These are phyloP conservation scores for Coffea humblotiana DNA, from an alignment of 305 asterid genomes.

Conservation along the genomic window DNA sequence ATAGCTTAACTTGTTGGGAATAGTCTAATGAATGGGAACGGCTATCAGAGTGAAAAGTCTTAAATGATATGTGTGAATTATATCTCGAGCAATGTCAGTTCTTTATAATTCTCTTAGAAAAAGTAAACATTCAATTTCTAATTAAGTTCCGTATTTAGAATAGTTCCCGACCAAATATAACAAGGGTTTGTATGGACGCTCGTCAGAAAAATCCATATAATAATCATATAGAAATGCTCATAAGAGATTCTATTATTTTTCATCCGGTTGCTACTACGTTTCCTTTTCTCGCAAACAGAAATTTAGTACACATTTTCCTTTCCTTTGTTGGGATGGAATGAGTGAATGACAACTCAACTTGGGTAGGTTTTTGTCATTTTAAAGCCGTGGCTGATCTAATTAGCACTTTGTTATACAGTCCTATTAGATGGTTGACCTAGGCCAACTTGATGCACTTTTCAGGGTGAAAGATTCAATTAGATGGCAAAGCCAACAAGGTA, in stretches of 20 bases:
- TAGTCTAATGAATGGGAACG: background rate
- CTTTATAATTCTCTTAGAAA: background rate
- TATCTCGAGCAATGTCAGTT: background rate
- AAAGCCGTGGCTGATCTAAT: background rate
- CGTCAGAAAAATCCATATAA: background rate
- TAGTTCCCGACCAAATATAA: background rate
- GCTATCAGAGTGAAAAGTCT: background rate
- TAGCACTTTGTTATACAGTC: background rate
- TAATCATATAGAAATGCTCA: background rate
- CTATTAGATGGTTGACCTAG: slow-evolving; percentile 10
- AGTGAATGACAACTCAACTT: background rate
- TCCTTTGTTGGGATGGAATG: background rate
- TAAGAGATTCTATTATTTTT: background rate
- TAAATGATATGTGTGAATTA: background rate
- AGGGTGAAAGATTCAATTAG: background rate
- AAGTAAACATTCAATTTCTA: background rate
- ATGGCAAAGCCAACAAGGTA: slow-evolving; percentile 11
- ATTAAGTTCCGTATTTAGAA: background rate
- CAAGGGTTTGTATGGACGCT: too few relatives aligned
- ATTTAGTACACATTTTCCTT: background rate
- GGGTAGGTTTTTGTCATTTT: background rate
- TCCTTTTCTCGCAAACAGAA: background rate
- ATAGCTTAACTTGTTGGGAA: too few relatives aligned
- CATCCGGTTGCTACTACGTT: background rate
- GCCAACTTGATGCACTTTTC: slow-evolving; percentile 10